Evolutionary conservation across 2,329 filamentous ascomycete genomes (phyloP).

Genomic region (Paraphoma chrysanthemicola): DNA sequence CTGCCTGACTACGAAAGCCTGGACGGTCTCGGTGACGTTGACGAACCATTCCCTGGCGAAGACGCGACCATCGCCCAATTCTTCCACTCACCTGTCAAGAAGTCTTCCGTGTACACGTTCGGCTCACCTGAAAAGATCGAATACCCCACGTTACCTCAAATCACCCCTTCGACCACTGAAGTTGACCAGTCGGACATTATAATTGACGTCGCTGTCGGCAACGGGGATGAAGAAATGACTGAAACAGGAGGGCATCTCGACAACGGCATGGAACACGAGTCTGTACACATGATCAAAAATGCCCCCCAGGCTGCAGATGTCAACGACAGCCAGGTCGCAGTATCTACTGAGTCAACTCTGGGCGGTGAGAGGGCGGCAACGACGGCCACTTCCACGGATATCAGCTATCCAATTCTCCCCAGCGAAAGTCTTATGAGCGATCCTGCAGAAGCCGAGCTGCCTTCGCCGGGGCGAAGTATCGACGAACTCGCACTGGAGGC

Average conservation of each 20-base stretch:
- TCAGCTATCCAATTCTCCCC: not conserved
- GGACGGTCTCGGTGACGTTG: slow-evolving; percentile 6
- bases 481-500: too few relatives aligned
- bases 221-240: not conserved
- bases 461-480: not conserved
- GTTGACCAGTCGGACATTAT: not conserved
- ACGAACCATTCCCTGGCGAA: slow-evolving; percentile 8
- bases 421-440: not conserved
- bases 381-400: not conserved
- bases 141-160: slow-evolving; percentile 24
- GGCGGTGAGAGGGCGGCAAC: too few relatives aligned
- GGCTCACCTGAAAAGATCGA: slow-evolving; percentile 17
- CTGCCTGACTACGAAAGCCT: slow-evolving; percentile 12
- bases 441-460: not conserved
- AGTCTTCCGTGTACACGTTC: not conserved
- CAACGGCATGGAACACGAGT: not conserved
- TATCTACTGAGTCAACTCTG: too few relatives aligned
- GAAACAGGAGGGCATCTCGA: not conserved
- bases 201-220: not conserved
- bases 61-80: slow-evolving; percentile 27
- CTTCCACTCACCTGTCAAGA: slow-evolving; percentile 32
- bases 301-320: not conserved
- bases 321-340: not conserved
- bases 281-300: not conserved
- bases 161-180: not conserved